These are phyloP conservation scores for Fraxinus pennsylvanica DNA, from an alignment of 257 asterid species.

Conservation along the genomic window DNA sequence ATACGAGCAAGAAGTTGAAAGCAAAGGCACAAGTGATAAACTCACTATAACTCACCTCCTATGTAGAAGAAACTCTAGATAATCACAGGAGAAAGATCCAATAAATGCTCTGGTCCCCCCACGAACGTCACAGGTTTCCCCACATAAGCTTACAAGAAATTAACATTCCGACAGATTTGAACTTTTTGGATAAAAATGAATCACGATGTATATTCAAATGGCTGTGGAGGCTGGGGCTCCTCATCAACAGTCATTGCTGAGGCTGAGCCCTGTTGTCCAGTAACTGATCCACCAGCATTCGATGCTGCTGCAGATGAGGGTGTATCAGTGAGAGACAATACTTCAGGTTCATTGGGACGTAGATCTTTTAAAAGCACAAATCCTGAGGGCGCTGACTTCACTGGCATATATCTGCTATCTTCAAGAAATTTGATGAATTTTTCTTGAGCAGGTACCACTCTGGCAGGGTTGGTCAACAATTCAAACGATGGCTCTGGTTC, in stretches of 20 bases:
- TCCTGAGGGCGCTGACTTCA: constrained; percentile 82
- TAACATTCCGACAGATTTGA: background rate
- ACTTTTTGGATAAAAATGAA: background rate
- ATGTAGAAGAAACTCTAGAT: background rate
- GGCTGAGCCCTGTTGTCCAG: constrained; percentile 55
- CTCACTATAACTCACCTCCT: background rate
- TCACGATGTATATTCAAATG: constrained; percentile 77
- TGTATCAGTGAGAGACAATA: constrained; percentile 70
- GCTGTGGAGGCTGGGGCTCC: constrained; percentile 90
- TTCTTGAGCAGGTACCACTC: constrained; percentile 92
- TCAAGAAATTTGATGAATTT: constrained; percentile 70
- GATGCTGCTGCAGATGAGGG: constrained; percentile 64
- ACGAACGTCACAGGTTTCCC: background rate
- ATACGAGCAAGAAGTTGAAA: background rate
- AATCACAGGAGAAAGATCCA: background rate
- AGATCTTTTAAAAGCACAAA: constrained; percentile 84
- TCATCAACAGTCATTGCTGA: constrained; percentile 94
- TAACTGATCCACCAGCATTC: constrained; percentile 56
- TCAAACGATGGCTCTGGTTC: constrained; percentile 82
- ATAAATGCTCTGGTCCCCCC: background rate
- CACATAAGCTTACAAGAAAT: background rate
- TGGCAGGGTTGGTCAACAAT: constrained; percentile 85
- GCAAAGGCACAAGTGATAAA: background rate
- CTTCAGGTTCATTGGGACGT: constrained; percentile 80
- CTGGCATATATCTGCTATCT: constrained; percentile 85